These are phyloP conservation scores for Heracleum sosnowskyi DNA, from an alignment of 129 eudicot species.

Conservation along the genomic window DNA sequence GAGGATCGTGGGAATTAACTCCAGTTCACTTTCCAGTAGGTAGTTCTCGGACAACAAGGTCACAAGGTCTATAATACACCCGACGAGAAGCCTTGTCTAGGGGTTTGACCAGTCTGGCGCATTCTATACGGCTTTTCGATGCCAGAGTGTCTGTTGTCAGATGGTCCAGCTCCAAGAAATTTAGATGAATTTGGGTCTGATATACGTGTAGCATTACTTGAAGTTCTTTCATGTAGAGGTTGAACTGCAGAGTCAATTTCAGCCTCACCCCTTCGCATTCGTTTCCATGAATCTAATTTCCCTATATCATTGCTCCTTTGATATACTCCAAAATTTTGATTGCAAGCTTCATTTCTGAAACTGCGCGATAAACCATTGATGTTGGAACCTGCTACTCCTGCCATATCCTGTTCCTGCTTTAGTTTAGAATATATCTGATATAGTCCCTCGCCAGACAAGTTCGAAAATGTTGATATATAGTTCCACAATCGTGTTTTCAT, in stretches of 20 bases:
- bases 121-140: constrained; percentile 54
- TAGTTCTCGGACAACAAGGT: constrained; percentile 8
- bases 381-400: constrained; percentile 78
- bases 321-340: constrained; percentile 35
- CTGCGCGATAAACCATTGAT: constrained; percentile 35
- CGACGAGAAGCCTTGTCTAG: constrained; percentile 54
- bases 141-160: constrained; percentile 38
- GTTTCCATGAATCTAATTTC: constrained; percentile 84
- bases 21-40: neutral
- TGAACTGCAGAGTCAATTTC: constrained; percentile 43
- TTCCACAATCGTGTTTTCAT: constrained; percentile 92
- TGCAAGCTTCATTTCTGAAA: constrained; percentile 17
- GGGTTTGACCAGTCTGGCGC: constrained; percentile 50
- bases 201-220: constrained; percentile 33
- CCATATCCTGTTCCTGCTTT: constrained; percentile 57
- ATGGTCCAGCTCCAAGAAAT: constrained; percentile 84
- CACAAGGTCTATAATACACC: constrained; percentile 24
- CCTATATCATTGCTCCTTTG: constrained; percentile 56
- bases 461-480: constrained; percentile 78
- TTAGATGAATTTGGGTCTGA: constrained; percentile 53
- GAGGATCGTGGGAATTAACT: neutral
- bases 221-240: constrained; percentile 31
- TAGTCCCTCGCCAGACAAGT: constrained; percentile 75
- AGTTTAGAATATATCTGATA: constrained; percentile 78
- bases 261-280: constrained; percentile 54